phyloP scores from a whole-genome alignment of 2,329 filamentous ascomycete genomes.

The Hypoxylon sp. region DNA sequence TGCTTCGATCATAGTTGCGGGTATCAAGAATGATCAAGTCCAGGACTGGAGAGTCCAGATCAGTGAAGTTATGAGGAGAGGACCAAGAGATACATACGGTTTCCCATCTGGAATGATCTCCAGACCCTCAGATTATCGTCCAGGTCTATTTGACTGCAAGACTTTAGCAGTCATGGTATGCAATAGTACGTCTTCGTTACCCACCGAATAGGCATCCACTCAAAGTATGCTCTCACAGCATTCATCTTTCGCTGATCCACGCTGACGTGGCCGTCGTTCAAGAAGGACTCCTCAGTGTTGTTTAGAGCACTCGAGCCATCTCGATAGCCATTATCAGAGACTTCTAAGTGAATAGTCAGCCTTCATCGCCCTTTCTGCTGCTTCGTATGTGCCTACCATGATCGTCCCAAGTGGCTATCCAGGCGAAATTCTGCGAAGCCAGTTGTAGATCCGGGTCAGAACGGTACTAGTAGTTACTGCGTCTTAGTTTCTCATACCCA shows the following conservation, averaged over 20 bases:
- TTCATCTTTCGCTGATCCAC: constrained; percentile 79
- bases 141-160: constrained; percentile 65
- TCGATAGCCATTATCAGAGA: constrained; percentile 71
- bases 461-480: constrained; percentile 46
- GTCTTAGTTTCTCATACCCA: not conserved
- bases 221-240: constrained; percentile 74
- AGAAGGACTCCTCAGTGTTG: constrained; percentile 73
- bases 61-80: not conserved
- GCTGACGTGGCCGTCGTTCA: constrained; percentile 64
- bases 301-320: constrained; percentile 68
- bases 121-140: constrained; percentile 75
- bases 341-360: constrained; percentile 47
- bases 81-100: constrained; percentile 55
- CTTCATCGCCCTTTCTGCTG: not conserved
- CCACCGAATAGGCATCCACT: constrained; percentile 67
- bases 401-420: constrained; percentile 58
- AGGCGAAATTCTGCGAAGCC: constrained; percentile 52
- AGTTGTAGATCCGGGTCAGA: constrained; percentile 53
- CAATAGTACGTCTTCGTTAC: constrained; percentile 11
- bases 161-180: constrained; percentile 43
- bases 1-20: constrained; percentile 71
- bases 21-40: constrained; percentile 76
- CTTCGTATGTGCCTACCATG: constrained; percentile 43
- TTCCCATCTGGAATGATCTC: constrained; percentile 71
- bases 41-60: constrained; percentile 41